A percentile compares a stretch with the other conserved stretches of the same genome.
These are phyloP conservation scores for Hura crepitans DNA, from an alignment of 441 rosid genomes.

Conservation along the genomic window DNA sequence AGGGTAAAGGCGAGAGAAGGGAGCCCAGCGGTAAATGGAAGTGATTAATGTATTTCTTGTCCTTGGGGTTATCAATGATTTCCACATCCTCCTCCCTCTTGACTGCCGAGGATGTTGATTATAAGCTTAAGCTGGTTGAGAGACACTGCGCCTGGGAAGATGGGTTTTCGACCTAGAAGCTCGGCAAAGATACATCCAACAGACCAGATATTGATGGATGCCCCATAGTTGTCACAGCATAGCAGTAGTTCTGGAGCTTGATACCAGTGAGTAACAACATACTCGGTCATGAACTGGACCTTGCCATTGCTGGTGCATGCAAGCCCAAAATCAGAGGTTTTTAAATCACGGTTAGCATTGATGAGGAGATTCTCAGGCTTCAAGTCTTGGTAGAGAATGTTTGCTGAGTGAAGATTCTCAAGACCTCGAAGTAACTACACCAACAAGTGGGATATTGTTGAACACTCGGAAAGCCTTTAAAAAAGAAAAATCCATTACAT, in stretches of 20 bases:
- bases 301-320: constrained; percentile 55
- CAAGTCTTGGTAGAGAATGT: constrained; percentile 77
- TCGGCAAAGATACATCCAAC: constrained; percentile 80
- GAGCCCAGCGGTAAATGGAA: constrained; percentile 52
- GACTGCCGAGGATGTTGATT: constrained; percentile 66
- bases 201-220: constrained; percentile 75
- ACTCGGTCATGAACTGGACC: constrained; percentile 69
- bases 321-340: constrained; percentile 64
- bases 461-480: too few relatives aligned
- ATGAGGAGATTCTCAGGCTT: constrained; percentile 86
- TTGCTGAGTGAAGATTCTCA: constrained; percentile 77
- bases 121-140: constrained; percentile 75
- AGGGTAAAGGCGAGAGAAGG: constrained; percentile 53
- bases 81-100: constrained; percentile 56
- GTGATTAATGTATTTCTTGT: constrained; percentile 54
- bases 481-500: too few relatives aligned
- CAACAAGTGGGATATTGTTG: not conserved
- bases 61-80: constrained; percentile 69
- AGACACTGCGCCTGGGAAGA: constrained; percentile 73
- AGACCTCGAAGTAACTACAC: constrained; percentile 68
- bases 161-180: constrained; percentile 70
- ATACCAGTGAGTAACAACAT: constrained; percentile 75
- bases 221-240: constrained; percentile 66
- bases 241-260: constrained; percentile 77
- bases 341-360: constrained; percentile 77